Conservation (phyloP, 371 early-diverging fungal genomes). For the Zychaea mexicana region DNA sequence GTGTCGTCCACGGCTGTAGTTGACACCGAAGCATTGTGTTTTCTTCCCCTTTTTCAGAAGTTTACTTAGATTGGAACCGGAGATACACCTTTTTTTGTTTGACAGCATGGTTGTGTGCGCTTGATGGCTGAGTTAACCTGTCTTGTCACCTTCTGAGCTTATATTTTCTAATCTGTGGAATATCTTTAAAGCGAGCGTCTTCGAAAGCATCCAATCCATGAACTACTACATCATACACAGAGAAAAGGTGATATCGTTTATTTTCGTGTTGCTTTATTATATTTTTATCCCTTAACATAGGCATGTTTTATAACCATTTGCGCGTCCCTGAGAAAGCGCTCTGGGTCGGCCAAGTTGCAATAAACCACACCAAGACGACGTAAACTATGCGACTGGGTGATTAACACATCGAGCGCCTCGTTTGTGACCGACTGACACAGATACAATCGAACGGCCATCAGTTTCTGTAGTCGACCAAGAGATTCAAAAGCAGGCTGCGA, state of each 20-base stretch:
- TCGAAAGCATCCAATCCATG: no score
- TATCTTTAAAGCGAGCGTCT: no score
- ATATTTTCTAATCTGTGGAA: no score
- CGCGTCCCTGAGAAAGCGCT: not conserved
- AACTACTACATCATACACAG: no score
- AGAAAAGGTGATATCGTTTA: no score
- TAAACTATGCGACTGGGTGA: not conserved
- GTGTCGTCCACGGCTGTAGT: constrained; percentile 6
- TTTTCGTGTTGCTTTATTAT: no score
- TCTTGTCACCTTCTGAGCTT: no score
- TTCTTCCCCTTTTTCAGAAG: not conserved
- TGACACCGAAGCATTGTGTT: constrained; percentile 8
- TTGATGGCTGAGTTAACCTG: no score
- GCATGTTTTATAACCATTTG: no score
- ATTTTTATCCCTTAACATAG: not conserved
- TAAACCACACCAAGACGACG: not conserved
- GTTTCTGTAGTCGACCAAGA: not conserved
- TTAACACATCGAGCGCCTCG: not conserved
- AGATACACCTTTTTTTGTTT: no score
- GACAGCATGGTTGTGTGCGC: no score
- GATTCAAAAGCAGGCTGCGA: not conserved
- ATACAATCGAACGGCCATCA: not conserved
- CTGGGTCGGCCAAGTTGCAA: not conserved
- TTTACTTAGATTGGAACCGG: no score
- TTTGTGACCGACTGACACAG: not conserved